Base-by-base conservation (phyloP, 192 early-diverging fungal genomes). In the Spizellomyces punctatus region DNA sequence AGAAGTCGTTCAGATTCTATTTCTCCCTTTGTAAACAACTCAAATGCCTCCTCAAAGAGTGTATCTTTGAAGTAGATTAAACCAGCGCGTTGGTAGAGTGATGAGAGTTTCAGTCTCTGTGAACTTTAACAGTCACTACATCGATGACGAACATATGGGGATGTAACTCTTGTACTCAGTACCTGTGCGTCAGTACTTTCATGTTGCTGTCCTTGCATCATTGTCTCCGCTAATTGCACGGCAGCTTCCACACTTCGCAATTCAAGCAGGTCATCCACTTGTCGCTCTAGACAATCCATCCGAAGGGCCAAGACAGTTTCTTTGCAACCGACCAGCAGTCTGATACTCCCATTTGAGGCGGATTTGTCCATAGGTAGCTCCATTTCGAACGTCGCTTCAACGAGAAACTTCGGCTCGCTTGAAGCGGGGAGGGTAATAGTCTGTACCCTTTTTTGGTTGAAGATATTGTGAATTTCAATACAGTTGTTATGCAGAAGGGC, bases 401-500 rank as follows among this genome's bases (percentile, higher is more conserved):
- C 54, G 8, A 86, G 21, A 21, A 71, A 78, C 6, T 66, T 62
- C 27, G 81, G 67, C 10, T 72, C 65, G n/a, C 74, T 19, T 36
- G 10, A n/a, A 5, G 78, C 44, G 6, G 82, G 78, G 10, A 84
- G 64, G 6, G 50, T 49, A 19, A 86, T 56, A n/a, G 77, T 81
- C 61, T 91, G 88, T 7, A 94, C 73, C 7, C 79, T 76, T 41
- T 82, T 71, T 64, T 92, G 92, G 49, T 87, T 86, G 59, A 87
- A 47, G 10, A 92, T 71, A 69, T 92, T 90, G 77, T 95, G 93
- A 16, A 95, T 73, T 74, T 93, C 87, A n/a, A 95, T 77, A 0
- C 79, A 78, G 17, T 89, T 83, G 67, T 88, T 91, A 16, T 79
- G 67, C 19, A 95, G 77, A 4, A 95, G 77, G 0, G 92, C 87